Evolutionary conservation across 2,329 filamentous ascomycete genomes (phyloP), one percentile per base, ranked within the genome.

Genomic region (Trichoderma koningiopsis): DNA sequence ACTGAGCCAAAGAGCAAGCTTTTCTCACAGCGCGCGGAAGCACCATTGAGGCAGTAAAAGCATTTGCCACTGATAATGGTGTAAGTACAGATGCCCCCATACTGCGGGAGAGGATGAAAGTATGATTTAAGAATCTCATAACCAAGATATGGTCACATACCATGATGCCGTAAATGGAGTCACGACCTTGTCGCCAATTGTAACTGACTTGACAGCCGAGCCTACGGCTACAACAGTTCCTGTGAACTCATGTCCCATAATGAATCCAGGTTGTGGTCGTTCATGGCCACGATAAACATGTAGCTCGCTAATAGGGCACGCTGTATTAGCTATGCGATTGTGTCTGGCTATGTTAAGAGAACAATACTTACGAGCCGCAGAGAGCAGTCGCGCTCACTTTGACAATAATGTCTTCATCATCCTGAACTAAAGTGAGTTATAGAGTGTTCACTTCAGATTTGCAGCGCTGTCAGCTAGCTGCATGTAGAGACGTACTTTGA

Each of bases 271-370:
- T 0, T 80, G 84, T 7, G 89, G 91, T 29, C 88, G 85, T 76
- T 97, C 89, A 75, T 93, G 90, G 43, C 94, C 94, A 57, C 94
- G 91, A 81, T 90, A 97, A 66, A 93, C 89, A 80, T 97, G 94
- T 47, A 97, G 84, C 77, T 97, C 94, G 55, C 68, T 65, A n/a
- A 40, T 35, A 33, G 8, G 14, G 14, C 24, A n/a, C 29, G 22
- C 29, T 16, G 49, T 16, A 6, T 66, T 43, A 66, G 63, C 47
- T 19, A 35, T 19, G 40, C 14, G 24, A 47, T 40, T 31, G 4
- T 8, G 10, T 40, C 49, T 3, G 13, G 3, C 19, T 49, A 6
- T 4, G 7, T 19, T 22, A 6, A 0, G 22, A 33, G 27, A 22
- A 10, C 14, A 19, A 24, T 70, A 83, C 88, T 76, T 82, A 94